These are phyloP conservation scores for Phaeosphaeriaceae sp. DNA, from an alignment of 2,329 filamentous ascomycete species.

Conservation along the genomic window DNA sequence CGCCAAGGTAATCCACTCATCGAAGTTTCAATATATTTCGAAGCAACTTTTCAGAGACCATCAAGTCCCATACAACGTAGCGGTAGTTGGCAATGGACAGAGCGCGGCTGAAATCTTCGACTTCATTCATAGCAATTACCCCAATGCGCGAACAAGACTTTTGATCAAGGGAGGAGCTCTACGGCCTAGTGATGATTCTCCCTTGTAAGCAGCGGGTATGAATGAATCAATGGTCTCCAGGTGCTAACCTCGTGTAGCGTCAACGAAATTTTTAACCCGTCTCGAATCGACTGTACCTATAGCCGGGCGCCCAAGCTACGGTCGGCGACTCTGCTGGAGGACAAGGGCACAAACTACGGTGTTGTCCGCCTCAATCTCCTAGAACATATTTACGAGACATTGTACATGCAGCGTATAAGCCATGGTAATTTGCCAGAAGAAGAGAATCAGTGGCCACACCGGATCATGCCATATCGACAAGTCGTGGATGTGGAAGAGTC, in stretches of 20 bases:
- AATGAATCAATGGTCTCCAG: neutral
- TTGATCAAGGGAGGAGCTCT: constrained; percentile 84
- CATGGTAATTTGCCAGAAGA: constrained; percentile 62
- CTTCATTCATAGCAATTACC: constrained; percentile 82
- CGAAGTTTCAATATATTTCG: constrained; percentile 75
- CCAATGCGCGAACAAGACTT: constrained; percentile 77
- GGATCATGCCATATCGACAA: constrained; percentile 73
- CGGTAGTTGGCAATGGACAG: constrained; percentile 87
- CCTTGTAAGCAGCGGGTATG: constrained; percentile 70
- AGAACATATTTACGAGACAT: constrained; percentile 83
- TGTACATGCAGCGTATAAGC: constrained; percentile 83
- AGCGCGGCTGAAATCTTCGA: constrained; percentile 95
- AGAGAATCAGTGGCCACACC: constrained; percentile 78
- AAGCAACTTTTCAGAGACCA: constrained; percentile 64
- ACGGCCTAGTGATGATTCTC: constrained; percentile 91
- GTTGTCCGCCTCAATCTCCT: constrained; percentile 91
- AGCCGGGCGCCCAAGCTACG: constrained; percentile 69
- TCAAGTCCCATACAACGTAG: constrained; percentile 71
- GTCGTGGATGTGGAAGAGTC: constrained; percentile 67
- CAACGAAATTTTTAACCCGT: constrained; percentile 95
- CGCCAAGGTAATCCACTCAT: constrained; percentile 83
- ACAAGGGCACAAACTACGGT: constrained; percentile 90
- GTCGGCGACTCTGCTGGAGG: constrained; percentile 66
- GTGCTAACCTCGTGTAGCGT: constrained; percentile 63
- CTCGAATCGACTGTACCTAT: constrained; percentile 79